phyloP scores from a whole-genome alignment of 73 alveolate genomes.

The Paramecium sexaurelia region DNA sequence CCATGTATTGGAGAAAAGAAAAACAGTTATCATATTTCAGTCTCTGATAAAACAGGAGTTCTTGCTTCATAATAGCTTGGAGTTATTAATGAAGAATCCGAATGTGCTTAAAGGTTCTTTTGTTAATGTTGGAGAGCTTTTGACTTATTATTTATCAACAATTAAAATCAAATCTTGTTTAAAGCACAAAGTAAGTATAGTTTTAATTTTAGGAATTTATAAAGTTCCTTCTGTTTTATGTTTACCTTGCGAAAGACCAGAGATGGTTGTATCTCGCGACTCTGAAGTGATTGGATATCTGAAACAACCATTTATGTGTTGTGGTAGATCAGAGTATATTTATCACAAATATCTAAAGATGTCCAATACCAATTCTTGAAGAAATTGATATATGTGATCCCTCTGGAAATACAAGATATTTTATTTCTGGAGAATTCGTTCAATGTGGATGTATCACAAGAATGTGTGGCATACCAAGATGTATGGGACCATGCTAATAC shows the following conservation, averaged over 20 bases:
- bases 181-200: background rate
- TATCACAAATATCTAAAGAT: background rate
- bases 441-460: conserved; percentile 23
- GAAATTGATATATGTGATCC: conserved; percentile 42
- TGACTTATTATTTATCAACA: background rate
- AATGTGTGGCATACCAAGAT: conserved; percentile 31
- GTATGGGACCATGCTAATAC: background rate
- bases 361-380: conserved; percentile 43
- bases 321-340: conserved; percentile 59
- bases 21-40: background rate
- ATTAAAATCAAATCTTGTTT: background rate
- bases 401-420: background rate
- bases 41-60: conserved; percentile 16
- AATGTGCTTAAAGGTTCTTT: conserved; percentile 30
- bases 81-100: background rate
- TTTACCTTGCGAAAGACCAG: conserved; percentile 51
- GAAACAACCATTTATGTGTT: conserved; percentile 35
- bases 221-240: conserved; percentile 46
- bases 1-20: conserved; percentile 46
- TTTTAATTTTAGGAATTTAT: background rate
- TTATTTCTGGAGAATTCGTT: conserved; percentile 34
- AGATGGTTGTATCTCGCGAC: background rate
- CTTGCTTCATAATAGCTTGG: background rate
- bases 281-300: background rate
- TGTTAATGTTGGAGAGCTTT: conserved; percentile 60